Evolutionary conservation across 2,329 filamentous ascomycete genomes (phyloP).

Genomic region (Xylaria sp.): DNA sequence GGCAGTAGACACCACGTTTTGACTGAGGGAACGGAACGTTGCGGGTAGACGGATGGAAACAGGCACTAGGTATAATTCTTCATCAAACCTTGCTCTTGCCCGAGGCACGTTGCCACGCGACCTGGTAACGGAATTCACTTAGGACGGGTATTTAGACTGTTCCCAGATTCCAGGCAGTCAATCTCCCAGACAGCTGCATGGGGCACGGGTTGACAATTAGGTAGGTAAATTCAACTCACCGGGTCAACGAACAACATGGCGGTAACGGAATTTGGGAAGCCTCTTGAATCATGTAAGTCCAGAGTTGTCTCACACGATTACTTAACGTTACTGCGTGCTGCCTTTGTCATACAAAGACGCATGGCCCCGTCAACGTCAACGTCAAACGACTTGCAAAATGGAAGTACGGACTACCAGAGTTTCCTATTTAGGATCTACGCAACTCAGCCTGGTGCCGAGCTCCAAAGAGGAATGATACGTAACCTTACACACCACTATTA

Average conservation of each 20-base stretch:
- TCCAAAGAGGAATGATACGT: not conserved
- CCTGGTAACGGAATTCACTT: slow-evolving; percentile 6
- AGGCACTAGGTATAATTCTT: slow-evolving; percentile 1
- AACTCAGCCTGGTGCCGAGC: not conserved
- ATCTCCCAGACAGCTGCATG: too few relatives aligned
- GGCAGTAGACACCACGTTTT: slow-evolving; percentile 15
- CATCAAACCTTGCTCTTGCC: slow-evolving; percentile 1
- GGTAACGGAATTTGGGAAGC: too few relatives aligned
- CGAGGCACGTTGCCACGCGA: slow-evolving; percentile 10
- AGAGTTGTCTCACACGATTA: too few relatives aligned
- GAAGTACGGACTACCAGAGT: too few relatives aligned
- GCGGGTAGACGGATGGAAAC: slow-evolving; percentile 28
- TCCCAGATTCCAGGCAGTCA: slow-evolving; percentile 10
- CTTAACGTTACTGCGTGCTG: too few relatives aligned
- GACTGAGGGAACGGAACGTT: slow-evolving; percentile 24
- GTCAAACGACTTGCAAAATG: too few relatives aligned
- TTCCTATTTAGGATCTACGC: not conserved
- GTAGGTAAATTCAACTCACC: too few relatives aligned
- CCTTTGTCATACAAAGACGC: too few relatives aligned
- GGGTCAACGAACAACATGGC: not conserved
- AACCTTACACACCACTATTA: too few relatives aligned
- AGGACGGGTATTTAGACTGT: not conserved
- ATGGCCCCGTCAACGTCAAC: too few relatives aligned
- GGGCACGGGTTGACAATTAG: too few relatives aligned
- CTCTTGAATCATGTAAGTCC: too few relatives aligned